Evolutionary conservation across 805 yeast species (phyloP).

Genomic region (Cyberlindnera veronae): DNA sequence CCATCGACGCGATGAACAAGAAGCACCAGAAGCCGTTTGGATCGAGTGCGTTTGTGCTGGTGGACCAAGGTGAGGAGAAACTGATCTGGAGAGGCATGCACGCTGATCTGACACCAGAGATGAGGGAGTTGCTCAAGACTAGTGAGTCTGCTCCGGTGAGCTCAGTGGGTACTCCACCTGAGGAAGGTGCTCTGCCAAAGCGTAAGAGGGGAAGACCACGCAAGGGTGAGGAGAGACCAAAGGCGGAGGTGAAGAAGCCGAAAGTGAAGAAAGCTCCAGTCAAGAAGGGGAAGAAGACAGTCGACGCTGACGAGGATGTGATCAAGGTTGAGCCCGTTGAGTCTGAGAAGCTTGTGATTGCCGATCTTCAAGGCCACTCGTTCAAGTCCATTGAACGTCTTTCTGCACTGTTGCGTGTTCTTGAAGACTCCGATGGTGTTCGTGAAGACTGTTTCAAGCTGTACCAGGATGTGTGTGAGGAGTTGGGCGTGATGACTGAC

Average conservation of each 20-base stretch:
- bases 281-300: neutral
- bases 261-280: slow-evolving; percentile 4
- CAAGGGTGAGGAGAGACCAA: slow-evolving; percentile 23
- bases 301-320: neutral
- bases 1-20: slow-evolving; percentile 23
- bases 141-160: neutral
- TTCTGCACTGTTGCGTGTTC: slow-evolving; percentile 38
- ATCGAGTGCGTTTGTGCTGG: slow-evolving; percentile 10
- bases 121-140: slow-evolving; percentile 7
- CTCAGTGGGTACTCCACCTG: neutral
- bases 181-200: slow-evolving; percentile 5
- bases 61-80: slow-evolving; percentile 4
- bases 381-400: slow-evolving; percentile 43
- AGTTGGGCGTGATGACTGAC: slow-evolving; percentile 46
- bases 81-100: slow-evolving; percentile 19
- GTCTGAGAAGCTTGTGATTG: slow-evolving; percentile 17
- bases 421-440: slow-evolving; percentile 45
- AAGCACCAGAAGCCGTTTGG: slow-evolving; percentile 27
- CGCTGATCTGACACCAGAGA: slow-evolving; percentile 1
- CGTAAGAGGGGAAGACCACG: slow-evolving; percentile 27
- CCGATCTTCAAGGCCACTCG: slow-evolving; percentile 38
- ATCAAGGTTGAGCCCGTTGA: slow-evolving; percentile 1
- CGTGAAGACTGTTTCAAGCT: slow-evolving; percentile 24
- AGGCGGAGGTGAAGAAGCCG: slow-evolving; percentile 8
- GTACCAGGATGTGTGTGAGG: slow-evolving; percentile 33